Conservation (phyloP, 1,139 yeast genomes). For the Chernovozyma sophiae-reginae region DNA sequence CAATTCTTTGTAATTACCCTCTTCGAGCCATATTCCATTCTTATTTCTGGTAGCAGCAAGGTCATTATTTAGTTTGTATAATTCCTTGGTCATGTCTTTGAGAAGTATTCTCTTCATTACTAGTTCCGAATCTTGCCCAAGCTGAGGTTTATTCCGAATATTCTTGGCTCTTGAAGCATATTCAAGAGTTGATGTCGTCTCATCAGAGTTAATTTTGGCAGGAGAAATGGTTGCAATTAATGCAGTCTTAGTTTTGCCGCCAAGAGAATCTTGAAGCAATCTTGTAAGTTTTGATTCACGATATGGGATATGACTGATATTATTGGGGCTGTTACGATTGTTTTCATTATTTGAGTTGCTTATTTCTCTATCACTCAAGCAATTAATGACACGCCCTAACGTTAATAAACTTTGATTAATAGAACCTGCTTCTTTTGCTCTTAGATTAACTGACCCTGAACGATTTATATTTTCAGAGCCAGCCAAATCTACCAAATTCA, state of each 20-base stretch:
- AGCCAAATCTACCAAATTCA: slow-evolving; percentile 83
- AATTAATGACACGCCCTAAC: slow-evolving; percentile 78
- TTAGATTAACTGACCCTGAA: slow-evolving; percentile 73
- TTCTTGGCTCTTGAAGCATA: slow-evolving; percentile 82
- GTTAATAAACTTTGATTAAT: slow-evolving; percentile 82
- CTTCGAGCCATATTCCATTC: slow-evolving; percentile 62
- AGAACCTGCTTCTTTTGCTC: slow-evolving; percentile 86
- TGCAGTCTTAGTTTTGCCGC: slow-evolving; percentile 77
- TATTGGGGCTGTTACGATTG: background rate
- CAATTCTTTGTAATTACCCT: slow-evolving; percentile 50
- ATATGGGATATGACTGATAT: slow-evolving; percentile 64
- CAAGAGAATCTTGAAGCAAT: slow-evolving; percentile 74
- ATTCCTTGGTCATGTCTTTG: slow-evolving; percentile 53
- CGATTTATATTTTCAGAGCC: slow-evolving; percentile 80
- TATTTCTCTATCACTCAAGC: slow-evolving; percentile 41
- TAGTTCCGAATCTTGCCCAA: slow-evolving; percentile 47
- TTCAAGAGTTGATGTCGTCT: slow-evolving; percentile 77
- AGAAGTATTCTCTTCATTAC: slow-evolving; percentile 57
- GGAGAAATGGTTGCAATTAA: slow-evolving; percentile 83
- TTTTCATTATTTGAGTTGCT: slow-evolving; percentile 17
- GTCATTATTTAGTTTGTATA: slow-evolving; percentile 54
- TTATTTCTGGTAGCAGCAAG: slow-evolving; percentile 56
- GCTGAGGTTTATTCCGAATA: slow-evolving; percentile 69
- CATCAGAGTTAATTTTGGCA: slow-evolving; percentile 67
- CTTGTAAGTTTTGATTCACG: slow-evolving; percentile 82